Evolutionary conservation across 768 basidiomycete genomes (phyloP).

Genomic region (Boletus sp.): DNA sequence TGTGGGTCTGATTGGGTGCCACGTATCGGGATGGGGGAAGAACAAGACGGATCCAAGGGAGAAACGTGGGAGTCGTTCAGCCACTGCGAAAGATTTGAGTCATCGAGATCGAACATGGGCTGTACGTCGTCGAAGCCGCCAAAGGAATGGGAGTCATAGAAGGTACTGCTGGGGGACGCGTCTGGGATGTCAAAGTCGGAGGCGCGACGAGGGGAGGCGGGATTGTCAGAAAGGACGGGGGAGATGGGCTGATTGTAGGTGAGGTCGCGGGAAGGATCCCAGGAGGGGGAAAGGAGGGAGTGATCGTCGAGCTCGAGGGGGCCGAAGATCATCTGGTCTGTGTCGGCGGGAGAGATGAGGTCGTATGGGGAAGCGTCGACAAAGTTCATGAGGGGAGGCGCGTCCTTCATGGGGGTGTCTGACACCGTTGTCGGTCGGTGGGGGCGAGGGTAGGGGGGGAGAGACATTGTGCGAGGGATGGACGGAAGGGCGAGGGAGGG

Average conservation of each 20-base stretch:
- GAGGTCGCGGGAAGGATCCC: constrained; percentile 33
- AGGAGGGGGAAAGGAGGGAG: constrained; percentile 26
- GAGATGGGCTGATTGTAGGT: constrained; percentile 40
- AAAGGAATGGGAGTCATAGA: constrained; percentile 33
- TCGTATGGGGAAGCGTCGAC: constrained; percentile 44
- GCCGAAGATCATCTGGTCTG: constrained; percentile 35
- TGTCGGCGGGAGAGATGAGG: constrained; percentile 31
- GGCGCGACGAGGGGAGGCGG: constrained; percentile 38
- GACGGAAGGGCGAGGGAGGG: constrained; percentile 22
- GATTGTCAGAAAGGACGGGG: constrained; percentile 37
- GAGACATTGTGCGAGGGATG: constrained; percentile 40
- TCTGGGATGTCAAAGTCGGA: constrained; percentile 41
- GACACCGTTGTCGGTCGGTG: constrained; percentile 17
- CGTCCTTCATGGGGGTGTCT: constrained; percentile 30
- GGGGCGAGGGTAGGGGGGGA: constrained; percentile 35
- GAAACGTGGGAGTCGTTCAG: constrained; percentile 55
- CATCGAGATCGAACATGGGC: constrained; percentile 39
- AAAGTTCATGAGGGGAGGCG: constrained; percentile 29
- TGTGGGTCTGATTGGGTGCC: constrained; percentile 40
- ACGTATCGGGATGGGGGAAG: constrained; percentile 66
- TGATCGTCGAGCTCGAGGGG: constrained; percentile 33
- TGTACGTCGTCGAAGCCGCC: constrained; percentile 32
- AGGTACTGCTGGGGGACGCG: constrained; percentile 37
- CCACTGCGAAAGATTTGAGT: constrained; percentile 52
- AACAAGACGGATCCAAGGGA: constrained; percentile 34